Evolutionary conservation across 2,329 filamentous ascomycete species (phyloP).

Genomic region (Epichloe coenophiala): DNA sequence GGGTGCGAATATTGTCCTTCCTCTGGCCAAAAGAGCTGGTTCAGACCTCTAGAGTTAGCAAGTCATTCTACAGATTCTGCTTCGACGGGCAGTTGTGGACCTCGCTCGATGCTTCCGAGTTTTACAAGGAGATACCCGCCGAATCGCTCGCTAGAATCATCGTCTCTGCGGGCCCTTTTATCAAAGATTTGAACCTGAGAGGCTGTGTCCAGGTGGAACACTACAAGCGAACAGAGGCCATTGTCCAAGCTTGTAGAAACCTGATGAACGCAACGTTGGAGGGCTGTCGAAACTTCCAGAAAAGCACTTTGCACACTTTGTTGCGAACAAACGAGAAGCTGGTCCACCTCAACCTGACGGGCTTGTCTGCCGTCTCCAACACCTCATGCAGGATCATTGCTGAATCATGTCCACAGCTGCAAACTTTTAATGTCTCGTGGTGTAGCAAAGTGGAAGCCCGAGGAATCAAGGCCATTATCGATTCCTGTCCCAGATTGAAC

Average conservation of each 20-base stretch:
- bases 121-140: slow-evolving; percentile 76
- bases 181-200: slow-evolving; percentile 78
- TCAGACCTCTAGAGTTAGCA: slow-evolving; percentile 62
- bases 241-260: slow-evolving; percentile 77
- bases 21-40: slow-evolving; percentile 72
- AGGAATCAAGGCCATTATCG: slow-evolving; percentile 59
- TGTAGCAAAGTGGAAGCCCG: slow-evolving; percentile 73
- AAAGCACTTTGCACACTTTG: slow-evolving; percentile 64
- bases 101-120: slow-evolving; percentile 69
- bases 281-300: slow-evolving; percentile 74
- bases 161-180: slow-evolving; percentile 71
- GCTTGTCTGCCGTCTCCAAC: slow-evolving; percentile 67
- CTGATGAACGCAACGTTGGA: slow-evolving; percentile 79
- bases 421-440: slow-evolving; percentile 83
- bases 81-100: slow-evolving; percentile 94
- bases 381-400: slow-evolving; percentile 77
- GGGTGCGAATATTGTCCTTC: slow-evolving; percentile 62
- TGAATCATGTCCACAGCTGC: slow-evolving; percentile 65
- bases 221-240: slow-evolving; percentile 60
- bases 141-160: slow-evolving; percentile 78
- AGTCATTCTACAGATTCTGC: slow-evolving; percentile 66
- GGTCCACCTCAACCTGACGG: slow-evolving; percentile 75
- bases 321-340: slow-evolving; percentile 61
- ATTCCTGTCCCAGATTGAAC: slow-evolving; percentile 57
- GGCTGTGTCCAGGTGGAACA: slow-evolving; percentile 84